Conservation (phyloP, 345 rosid genomes). For the Erodium maritimum region DNA sequence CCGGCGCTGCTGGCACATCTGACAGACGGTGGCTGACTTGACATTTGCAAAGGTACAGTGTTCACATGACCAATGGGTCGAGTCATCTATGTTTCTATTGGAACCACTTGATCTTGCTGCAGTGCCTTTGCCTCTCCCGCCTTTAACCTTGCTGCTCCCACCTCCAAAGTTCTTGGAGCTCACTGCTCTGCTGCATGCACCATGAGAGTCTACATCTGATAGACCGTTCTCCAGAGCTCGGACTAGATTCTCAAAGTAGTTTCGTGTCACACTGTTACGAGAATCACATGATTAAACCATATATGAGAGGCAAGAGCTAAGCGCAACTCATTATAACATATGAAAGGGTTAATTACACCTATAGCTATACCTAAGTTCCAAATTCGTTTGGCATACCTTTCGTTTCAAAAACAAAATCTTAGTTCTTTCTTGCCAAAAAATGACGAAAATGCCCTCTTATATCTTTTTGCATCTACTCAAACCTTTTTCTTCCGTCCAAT, state of each 20-base stretch:
- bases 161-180: slow-evolving; percentile 44
- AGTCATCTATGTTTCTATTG: slow-evolving; percentile 29
- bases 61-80: slow-evolving; percentile 70
- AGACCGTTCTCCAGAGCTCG: slow-evolving; percentile 90
- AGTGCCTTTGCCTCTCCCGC: slow-evolving; percentile 45
- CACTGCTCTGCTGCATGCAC: slow-evolving; percentile 43
- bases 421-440: too few relatives aligned
- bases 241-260: slow-evolving; percentile 91
- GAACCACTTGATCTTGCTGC: slow-evolving; percentile 41
- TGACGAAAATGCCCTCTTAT: too few relatives aligned
- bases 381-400: too few relatives aligned
- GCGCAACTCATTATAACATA: too few relatives aligned
- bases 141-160: slow-evolving; percentile 42
- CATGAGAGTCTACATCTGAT: slow-evolving; percentile 69
- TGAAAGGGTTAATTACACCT: too few relatives aligned
- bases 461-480: too few relatives aligned
- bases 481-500: too few relatives aligned
- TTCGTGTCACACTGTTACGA: slow-evolving; percentile 71
- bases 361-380: too few relatives aligned
- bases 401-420: too few relatives aligned
- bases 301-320: too few relatives aligned
- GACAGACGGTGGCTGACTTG: slow-evolving; percentile 45
- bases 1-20: slow-evolving; percentile 53
- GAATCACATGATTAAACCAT: neutral
- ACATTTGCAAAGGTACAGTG: slow-evolving; percentile 57